These are phyloP conservation scores for Penicillium malachiteum DNA, from an alignment of 495 filamentous ascomycete species.

Conservation along the genomic window DNA sequence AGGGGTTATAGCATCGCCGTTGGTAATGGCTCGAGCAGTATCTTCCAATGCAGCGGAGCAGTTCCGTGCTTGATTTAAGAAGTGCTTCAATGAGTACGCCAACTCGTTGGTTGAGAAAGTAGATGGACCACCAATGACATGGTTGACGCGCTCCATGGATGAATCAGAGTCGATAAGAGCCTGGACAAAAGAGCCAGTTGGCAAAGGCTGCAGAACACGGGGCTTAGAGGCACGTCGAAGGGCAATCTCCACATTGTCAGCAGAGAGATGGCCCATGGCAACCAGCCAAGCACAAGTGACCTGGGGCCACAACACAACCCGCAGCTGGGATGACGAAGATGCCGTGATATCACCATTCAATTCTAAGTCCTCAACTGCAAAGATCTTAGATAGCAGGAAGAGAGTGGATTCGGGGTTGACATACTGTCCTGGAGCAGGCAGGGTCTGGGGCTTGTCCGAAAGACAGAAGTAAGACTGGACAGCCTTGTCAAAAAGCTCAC, in stretches of 20 bases:
- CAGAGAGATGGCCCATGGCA: conserved; percentile 58
- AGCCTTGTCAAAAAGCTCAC: conserved; percentile 37
- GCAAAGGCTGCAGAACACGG: conserved; percentile 39
- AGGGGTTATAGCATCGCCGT: conserved; percentile 25
- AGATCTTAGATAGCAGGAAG: conserved; percentile 57
- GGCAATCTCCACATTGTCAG: conserved; percentile 57
- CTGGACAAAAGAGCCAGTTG: conserved; percentile 57
- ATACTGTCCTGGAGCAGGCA: conserved; percentile 26
- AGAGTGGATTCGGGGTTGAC: conserved; percentile 44
- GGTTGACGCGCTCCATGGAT: conserved; percentile 57
- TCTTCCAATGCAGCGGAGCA: conserved; percentile 35
- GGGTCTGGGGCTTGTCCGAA: conserved; percentile 8
- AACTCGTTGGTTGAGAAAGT: conserved; percentile 47
- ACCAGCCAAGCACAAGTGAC: conserved; percentile 61
- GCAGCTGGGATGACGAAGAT: conserved; percentile 37
- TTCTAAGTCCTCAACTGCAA: conserved; percentile 35
- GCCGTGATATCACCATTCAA: conserved; percentile 20
- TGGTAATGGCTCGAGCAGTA: conserved; percentile 30
- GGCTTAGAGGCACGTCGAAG: conserved; percentile 54
- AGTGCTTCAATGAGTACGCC: conserved; percentile 37
- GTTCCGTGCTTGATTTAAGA: conserved; percentile 38
- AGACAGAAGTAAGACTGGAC: conserved; percentile 35
- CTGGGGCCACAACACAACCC: conserved; percentile 49
- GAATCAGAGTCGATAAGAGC: conserved; percentile 60
- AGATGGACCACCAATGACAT: conserved; percentile 46